These are phyloP conservation scores for Citrus reticulata DNA, from an alignment of 345 rosid species.

Conservation along the genomic window DNA sequence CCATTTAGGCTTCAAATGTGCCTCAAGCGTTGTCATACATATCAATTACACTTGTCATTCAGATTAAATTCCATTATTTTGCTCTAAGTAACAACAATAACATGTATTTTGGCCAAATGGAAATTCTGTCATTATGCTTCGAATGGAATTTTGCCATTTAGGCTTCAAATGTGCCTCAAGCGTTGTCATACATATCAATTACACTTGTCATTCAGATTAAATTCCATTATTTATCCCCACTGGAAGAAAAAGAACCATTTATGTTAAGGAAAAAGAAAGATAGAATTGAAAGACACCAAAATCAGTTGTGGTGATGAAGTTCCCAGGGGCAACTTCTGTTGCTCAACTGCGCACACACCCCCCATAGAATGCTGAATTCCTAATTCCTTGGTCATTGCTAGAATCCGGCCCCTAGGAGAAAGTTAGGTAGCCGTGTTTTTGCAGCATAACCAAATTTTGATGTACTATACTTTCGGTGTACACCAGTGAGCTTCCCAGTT, in stretches of 20 bases:
- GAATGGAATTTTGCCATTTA: background rate
- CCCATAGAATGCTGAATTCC: background rate
- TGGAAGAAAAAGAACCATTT: background rate
- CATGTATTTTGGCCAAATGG: background rate
- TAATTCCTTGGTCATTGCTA: background rate
- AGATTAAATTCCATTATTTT: background rate
- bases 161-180: background rate
- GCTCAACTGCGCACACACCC: constrained; percentile 25
- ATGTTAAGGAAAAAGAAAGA: background rate
- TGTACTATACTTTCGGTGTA: constrained; percentile 73
- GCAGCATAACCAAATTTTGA: constrained; percentile 77
- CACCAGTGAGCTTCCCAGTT: constrained; percentile 79
- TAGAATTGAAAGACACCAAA: background rate
- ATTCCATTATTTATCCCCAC: background rate
- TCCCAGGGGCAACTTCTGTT: constrained; percentile 50
- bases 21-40: background rate
- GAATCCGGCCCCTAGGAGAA: constrained; percentile 34
- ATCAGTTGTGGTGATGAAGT: background rate
- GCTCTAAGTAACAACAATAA: too few relatives aligned
- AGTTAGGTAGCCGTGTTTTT: constrained; percentile 56
- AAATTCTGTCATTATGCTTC: too few relatives aligned
- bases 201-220: background rate
- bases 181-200: background rate
- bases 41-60: background rate
- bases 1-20: background rate